Evolutionary conservation across 345 rosid species (phyloP), one percentile per base, ranked within the genome.

Genomic region (Iberis pinnata): DNA sequence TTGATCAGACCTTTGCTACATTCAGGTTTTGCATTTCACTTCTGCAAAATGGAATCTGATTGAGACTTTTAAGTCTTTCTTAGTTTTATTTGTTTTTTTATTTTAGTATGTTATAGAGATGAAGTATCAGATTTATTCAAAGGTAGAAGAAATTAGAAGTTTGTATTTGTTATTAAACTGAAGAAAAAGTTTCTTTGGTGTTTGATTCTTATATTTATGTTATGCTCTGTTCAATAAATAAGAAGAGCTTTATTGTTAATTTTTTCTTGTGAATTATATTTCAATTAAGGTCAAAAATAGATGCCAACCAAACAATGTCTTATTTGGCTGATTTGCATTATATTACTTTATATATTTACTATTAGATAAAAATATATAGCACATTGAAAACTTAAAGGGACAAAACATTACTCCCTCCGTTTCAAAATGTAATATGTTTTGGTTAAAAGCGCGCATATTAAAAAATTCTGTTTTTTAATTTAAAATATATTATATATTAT

Each of bases 271-370:
- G 43, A 9, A 49, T 32, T 24, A 48, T 4, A 24, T 24, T 53
- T 39, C 10, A 3, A 8, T 55, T 39, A 20, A 47, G 26, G 62
- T 47, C 43, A 29, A 18, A 2, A 39, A 47, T 9, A 37, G 35
- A 53, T 37, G 20, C 49, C 10, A 52, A 33, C n/a, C n/a, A n/a
- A 22, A 22, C 18, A 50, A 36, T 7, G 8, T 44, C 47, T 36
- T 53, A 11, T 12, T 18, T 18, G 33, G 54, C 24, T 45, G 68
- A 11, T 16, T 27, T 63, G 60, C 33, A 54, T 38, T 49, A 64
- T 31, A 56, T 33, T 50, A 57, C 35, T 33, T 57, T 31, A 12
- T 61, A 17, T 50, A 69, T 6, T n/a, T n/a, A n/a, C n/a, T n/a
- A n/a, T n/a, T n/a, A n/a, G n/a, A n/a, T n/a, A n/a, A n/a, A n/a